phyloP scores from a whole-genome alignment of 2,329 filamentous ascomycete species.

The Fusarium kyushuense region DNA sequence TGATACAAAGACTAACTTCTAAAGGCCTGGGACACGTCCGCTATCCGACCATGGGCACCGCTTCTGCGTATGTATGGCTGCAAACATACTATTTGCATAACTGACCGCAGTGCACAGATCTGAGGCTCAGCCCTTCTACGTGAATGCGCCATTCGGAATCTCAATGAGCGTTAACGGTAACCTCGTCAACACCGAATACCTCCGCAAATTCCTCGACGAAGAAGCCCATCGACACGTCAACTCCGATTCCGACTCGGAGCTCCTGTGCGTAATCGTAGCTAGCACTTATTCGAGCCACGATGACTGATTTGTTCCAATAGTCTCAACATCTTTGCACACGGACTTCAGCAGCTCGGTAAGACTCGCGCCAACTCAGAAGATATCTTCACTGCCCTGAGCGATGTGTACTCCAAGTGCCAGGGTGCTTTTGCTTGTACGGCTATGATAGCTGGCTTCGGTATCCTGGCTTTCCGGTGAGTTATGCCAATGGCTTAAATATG shows the following conservation, averaged over 20 bases:
- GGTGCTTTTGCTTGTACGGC: conserved; percentile 85
- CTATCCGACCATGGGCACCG: conserved; percentile 90
- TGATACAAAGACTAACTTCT: conserved; percentile 25
- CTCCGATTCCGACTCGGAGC: conserved; percentile 83
- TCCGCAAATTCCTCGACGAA: conserved; percentile 78
- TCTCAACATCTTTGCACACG: conserved; percentile 88
- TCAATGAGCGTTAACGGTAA: conserved; percentile 79
- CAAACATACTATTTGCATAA: not conserved
- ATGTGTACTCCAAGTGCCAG: conserved; percentile 79
- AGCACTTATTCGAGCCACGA: not conserved
- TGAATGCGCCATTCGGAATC: conserved; percentile 71
- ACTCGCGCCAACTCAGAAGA: conserved; percentile 82
- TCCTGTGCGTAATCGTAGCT: conserved; percentile 23
- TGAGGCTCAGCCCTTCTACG: conserved; percentile 93
- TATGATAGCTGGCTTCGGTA: conserved; percentile 84
- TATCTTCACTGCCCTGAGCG: conserved; percentile 76
- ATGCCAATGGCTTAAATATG: conserved; percentile 61
- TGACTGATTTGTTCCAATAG: conserved; percentile 68
- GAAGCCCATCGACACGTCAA: conserved; percentile 89
- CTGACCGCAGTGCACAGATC: conserved; percentile 65
- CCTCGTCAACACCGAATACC: conserved; percentile 79
- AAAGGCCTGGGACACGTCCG: conserved; percentile 77
- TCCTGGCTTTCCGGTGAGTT: conserved; percentile 76
- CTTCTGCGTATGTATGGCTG: conserved; percentile 56
- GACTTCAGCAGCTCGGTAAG: conserved; percentile 83